These are phyloP conservation scores for Aspergillus sp. DNA, from an alignment of 2,329 filamentous ascomycete species.

Conservation along the genomic window DNA sequence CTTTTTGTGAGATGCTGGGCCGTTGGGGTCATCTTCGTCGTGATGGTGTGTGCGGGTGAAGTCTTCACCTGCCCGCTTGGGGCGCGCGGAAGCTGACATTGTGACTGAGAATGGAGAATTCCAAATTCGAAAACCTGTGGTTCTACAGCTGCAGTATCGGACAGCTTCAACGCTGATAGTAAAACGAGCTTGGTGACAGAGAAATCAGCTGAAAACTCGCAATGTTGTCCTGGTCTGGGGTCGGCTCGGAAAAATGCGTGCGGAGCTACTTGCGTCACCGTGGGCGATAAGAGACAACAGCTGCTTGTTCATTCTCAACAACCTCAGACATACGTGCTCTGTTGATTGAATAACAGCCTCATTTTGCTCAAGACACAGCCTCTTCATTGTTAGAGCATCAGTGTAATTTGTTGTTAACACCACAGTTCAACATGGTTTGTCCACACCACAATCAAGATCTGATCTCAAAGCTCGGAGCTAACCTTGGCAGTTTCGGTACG, in stretches of 20 bases:
- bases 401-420: not conserved
- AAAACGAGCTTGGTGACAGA: too few relatives aligned
- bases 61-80: conserved; percentile 75
- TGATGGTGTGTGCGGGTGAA: conserved; percentile 69
- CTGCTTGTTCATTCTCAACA: too few relatives aligned
- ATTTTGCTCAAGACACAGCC: not conserved
- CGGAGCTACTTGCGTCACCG: conserved; percentile 34
- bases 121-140: not conserved
- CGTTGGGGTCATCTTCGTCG: conserved; percentile 41
- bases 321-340: too few relatives aligned
- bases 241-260: conserved; percentile 36
- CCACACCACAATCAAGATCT: not conserved
- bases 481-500: conserved; percentile 40
- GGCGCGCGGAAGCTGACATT: conserved; percentile 61
- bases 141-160: not conserved
- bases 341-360: not conserved
- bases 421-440: not conserved
- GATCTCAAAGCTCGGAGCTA: conserved; percentile 4
- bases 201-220: not conserved
- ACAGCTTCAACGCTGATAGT: not conserved
- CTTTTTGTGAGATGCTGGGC: conserved; percentile 57
- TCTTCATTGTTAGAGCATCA: not conserved
- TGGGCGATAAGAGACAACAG: conserved; percentile 12
- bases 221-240: conserved; percentile 17
- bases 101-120: not conserved